These are phyloP conservation scores for Aspergillus bertholletiae DNA, from an alignment of 495 filamentous ascomycete species.

Conservation along the genomic window DNA sequence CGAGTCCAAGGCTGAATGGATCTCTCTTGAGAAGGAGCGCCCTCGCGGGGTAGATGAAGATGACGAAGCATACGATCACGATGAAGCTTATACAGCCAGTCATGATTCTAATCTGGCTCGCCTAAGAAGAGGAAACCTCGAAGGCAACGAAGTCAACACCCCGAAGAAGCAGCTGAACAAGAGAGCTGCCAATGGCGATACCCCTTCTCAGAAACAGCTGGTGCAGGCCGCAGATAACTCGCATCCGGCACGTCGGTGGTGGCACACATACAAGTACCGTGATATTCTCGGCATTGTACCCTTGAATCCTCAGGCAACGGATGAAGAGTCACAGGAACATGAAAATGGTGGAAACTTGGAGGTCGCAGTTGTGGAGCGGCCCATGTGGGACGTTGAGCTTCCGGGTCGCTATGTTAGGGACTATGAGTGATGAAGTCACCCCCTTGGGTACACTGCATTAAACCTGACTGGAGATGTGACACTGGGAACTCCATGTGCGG, in stretches of 20 bases:
- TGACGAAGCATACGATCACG: conserved; percentile 38
- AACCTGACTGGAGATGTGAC: background rate
- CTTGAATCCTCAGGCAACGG: conserved; percentile 38
- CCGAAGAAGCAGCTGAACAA: conserved; percentile 21
- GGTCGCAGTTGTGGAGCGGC: conserved; percentile 84
- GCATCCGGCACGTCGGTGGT: conserved; percentile 45
- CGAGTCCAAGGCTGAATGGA: conserved; percentile 37
- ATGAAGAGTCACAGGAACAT: conserved; percentile 22
- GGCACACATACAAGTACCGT: conserved; percentile 87
- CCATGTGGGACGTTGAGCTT: conserved; percentile 78
- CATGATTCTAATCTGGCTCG: conserved; percentile 32
- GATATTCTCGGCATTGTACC: conserved; percentile 86
- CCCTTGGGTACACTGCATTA: background rate
- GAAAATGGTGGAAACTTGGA: conserved; percentile 48
- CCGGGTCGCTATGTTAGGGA: conserved; percentile 68
- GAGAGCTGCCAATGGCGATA: conserved; percentile 11
- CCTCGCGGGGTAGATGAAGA: conserved; percentile 43
- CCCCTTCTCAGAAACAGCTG: conserved; percentile 23
- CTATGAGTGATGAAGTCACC: conserved; percentile 47
- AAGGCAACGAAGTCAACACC: conserved; percentile 15
- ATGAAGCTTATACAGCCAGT: conserved; percentile 28
- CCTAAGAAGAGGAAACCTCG: conserved; percentile 25
- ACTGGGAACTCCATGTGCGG: background rate
- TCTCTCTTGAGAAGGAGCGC: conserved; percentile 44
- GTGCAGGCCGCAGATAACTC: conserved; percentile 16